Evolutionary conservation across 2,329 filamentous ascomycete genomes (phyloP).

Genomic region (Hypoxylon sp.): DNA sequence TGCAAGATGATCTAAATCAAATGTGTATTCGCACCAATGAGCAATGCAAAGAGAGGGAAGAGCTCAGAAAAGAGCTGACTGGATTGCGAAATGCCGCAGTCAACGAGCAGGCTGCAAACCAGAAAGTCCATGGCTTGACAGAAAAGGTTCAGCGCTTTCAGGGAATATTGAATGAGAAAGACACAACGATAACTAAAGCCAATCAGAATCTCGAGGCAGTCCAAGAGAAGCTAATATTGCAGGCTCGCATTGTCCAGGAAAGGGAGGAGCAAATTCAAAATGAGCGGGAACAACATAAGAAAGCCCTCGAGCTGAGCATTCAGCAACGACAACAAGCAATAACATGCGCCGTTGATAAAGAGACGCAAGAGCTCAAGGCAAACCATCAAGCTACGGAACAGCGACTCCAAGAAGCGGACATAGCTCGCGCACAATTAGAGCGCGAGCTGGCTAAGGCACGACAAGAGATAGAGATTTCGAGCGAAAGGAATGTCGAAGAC

Average conservation of each 20-base stretch:
- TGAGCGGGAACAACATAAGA: conserved; percentile 39
- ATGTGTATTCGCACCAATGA: conserved; percentile 22
- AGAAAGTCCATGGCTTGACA: conserved; percentile 29
- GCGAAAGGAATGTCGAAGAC: conserved; percentile 37
- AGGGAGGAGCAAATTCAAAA: conserved; percentile 35
- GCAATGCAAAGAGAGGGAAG: conserved; percentile 27
- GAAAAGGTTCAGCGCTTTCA: conserved; percentile 34
- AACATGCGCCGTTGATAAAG: conserved; percentile 53
- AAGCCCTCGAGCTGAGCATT: conserved; percentile 25
- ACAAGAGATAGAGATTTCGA: conserved; percentile 37
- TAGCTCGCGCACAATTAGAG: conserved; percentile 46
- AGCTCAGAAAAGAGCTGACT: conserved; percentile 36
- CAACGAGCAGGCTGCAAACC: conserved; percentile 25
- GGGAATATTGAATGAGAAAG: conserved; percentile 38
- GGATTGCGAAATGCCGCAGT: conserved; percentile 20
- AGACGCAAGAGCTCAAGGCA: conserved; percentile 50
- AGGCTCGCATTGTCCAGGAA: conserved; percentile 31
- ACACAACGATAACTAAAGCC: conserved; percentile 24
- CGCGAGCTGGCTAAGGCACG: conserved; percentile 51
- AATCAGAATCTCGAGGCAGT: conserved; percentile 34
- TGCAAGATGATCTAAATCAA: conserved; percentile 41
- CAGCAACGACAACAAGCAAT: conserved; percentile 48
- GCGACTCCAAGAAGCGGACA: conserved; percentile 45
- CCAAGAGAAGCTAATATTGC: conserved; percentile 36
- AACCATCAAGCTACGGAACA: conserved; percentile 50